Conservation (phyloP, 768 basidiomycete species). For the Termitomyces sp. region DNA sequence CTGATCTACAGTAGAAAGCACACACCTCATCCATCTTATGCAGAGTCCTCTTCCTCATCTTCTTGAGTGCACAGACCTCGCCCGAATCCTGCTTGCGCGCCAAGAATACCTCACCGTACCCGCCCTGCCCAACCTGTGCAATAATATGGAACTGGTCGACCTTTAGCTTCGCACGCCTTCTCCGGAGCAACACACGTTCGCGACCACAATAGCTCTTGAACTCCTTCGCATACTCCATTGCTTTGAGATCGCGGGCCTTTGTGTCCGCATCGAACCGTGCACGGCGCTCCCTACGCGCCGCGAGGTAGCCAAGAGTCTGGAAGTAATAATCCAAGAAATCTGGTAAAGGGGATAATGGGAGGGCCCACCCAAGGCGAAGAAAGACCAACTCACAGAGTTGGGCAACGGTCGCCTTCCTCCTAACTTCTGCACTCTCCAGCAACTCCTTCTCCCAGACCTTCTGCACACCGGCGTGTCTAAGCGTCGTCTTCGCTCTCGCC, state of each 20-base stretch:
- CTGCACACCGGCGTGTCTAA: constrained; percentile 53
- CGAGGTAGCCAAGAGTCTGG: constrained; percentile 86
- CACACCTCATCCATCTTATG: constrained; percentile 97
- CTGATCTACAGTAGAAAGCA: not conserved
- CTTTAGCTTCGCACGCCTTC: constrained; percentile 86
- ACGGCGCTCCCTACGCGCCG: constrained; percentile 79
- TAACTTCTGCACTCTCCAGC: constrained; percentile 80
- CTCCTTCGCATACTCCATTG: constrained; percentile 63
- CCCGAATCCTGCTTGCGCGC: constrained; percentile 94
- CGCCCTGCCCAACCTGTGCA: constrained; percentile 97
- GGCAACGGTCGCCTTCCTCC: constrained; percentile 92
- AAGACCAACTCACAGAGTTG: constrained; percentile 72
- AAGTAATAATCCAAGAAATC: constrained; percentile 99
- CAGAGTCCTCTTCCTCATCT: constrained; percentile 91
- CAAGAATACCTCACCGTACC: constrained; percentile 96
- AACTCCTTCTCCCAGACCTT: constrained; percentile 84
- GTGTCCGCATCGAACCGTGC: constrained; percentile 82
- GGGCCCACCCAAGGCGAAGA: not conserved
- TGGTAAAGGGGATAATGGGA: constrained; percentile 19
- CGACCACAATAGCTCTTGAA: constrained; percentile 91
- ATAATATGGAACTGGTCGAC: constrained; percentile 98
- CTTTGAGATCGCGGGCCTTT: constrained; percentile 50
- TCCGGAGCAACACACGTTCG: constrained; percentile 88
- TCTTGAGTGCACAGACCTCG: constrained; percentile 96
- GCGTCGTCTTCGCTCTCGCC: constrained; percentile 45